phyloP scores from a whole-genome alignment of 176 grass and related monocot genomes.

The Eragrostis curvula region DNA sequence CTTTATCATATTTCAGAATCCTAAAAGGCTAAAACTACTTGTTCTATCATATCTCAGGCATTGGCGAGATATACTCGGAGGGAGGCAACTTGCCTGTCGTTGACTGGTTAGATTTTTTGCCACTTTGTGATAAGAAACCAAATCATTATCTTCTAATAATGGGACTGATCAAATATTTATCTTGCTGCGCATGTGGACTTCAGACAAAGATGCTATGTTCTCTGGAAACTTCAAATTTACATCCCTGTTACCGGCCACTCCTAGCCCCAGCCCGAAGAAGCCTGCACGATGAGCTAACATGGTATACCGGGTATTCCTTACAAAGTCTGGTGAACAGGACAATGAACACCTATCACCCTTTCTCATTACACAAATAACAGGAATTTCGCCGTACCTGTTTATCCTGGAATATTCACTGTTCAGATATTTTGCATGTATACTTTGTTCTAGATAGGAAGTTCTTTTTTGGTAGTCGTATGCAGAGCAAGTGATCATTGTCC shows the following conservation, averaged over 20 bases:
- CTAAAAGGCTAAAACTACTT: slow-evolving; percentile 29
- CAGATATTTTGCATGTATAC: slow-evolving; percentile 21
- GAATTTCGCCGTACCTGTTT: slow-evolving; percentile 27
- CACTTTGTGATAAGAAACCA: slow-evolving; percentile 2
- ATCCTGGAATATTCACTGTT: slow-evolving; percentile 18
- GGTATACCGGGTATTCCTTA: slow-evolving; percentile 1
- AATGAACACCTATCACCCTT: slow-evolving; percentile 12
- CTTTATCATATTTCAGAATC: slow-evolving; percentile 9
- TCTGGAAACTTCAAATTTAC: slow-evolving; percentile 95
- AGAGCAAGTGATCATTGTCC: not conserved
- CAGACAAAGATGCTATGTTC: slow-evolving; percentile 89
- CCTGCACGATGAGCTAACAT: slow-evolving; percentile 51
- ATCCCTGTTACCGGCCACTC: slow-evolving; percentile 42
- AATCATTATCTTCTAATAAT: not conserved
- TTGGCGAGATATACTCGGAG: slow-evolving; percentile 89
- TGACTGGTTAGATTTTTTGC: slow-evolving; percentile 67
- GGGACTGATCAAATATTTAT: slow-evolving; percentile 34
- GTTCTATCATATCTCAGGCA: slow-evolving; percentile 59
- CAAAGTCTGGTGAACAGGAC: slow-evolving; percentile 34
- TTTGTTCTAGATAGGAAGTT: slow-evolving; percentile 36
- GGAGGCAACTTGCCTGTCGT: slow-evolving; percentile 86
- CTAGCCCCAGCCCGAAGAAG: slow-evolving; percentile 46
- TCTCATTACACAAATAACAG: slow-evolving; percentile 44
- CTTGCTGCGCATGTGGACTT: slow-evolving; percentile 9
- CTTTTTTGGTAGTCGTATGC: slow-evolving; percentile 7